These are phyloP conservation scores for Aspergillus caelatus DNA, from an alignment of 2,329 filamentous ascomycete species.

Conservation along the genomic window DNA sequence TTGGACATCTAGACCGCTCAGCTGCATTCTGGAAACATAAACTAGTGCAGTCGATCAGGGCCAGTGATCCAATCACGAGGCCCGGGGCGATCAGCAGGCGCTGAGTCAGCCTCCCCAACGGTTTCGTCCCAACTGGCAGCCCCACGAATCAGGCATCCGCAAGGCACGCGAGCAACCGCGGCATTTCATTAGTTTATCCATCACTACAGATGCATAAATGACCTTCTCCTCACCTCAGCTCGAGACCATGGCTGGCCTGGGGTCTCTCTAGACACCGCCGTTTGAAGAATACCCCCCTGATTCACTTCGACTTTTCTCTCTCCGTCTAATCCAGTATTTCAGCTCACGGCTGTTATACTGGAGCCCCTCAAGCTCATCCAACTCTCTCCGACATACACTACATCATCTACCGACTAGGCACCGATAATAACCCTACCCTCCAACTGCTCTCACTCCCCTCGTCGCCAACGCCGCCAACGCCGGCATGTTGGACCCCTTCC, in stretches of 20 bases:
- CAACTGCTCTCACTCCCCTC: constrained; percentile 9
- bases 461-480: constrained; percentile 15
- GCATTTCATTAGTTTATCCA: constrained; percentile 6
- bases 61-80: neutral
- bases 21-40: neutral
- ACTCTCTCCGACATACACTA: neutral
- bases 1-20: neutral
- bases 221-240: constrained; percentile 7
- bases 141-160: constrained; percentile 21
- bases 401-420: neutral
- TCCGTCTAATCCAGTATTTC: constrained; percentile 1
- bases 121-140: constrained; percentile 13
- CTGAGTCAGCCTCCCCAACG: constrained; percentile 18
- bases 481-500: constrained; percentile 49
- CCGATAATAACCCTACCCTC: neutral
- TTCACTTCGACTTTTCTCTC: neutral
- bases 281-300: constrained; percentile 1
- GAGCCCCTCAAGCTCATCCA: neutral
- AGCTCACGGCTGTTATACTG: neutral
- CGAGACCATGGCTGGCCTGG: constrained; percentile 17
- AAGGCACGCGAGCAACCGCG: constrained; percentile 19
- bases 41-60: neutral
- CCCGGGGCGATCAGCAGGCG: neutral
- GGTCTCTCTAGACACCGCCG: constrained; percentile 10
- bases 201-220: neutral